Conservation (phyloP, 768 basidiomycete genomes). For the Asterophora parasitica region DNA sequence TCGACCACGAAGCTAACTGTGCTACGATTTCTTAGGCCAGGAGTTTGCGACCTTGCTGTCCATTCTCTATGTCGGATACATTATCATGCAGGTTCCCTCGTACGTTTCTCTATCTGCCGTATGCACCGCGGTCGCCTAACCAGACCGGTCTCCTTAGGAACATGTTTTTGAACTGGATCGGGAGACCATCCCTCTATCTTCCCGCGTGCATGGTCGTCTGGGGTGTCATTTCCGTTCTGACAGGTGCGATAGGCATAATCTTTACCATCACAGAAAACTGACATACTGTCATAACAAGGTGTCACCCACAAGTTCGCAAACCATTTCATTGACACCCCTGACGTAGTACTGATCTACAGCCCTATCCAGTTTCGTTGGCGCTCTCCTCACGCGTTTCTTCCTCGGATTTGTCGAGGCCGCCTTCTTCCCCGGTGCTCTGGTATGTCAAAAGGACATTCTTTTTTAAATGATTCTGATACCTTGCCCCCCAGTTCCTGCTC, state of each 20-base stretch:
- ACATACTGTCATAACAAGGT: slow-evolving; percentile 5
- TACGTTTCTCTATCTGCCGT: slow-evolving; percentile 25
- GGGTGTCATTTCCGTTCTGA: slow-evolving; percentile 51
- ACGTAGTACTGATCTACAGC: background rate
- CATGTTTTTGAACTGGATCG: slow-evolving; percentile 61
- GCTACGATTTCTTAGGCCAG: slow-evolving; percentile 13
- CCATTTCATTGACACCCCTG: background rate
- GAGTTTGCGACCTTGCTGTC: slow-evolving; percentile 60
- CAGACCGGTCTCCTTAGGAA: slow-evolving; percentile 37
- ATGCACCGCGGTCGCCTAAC: background rate
- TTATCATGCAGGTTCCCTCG: slow-evolving; percentile 72
- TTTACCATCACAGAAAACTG: too few species aligned
- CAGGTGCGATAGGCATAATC: slow-evolving; percentile 28
- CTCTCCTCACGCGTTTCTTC: slow-evolving; percentile 65
- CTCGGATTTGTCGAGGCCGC: slow-evolving; percentile 73
- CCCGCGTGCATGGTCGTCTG: slow-evolving; percentile 61
- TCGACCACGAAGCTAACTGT: background rate
- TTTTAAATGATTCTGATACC: background rate
- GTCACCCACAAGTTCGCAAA: slow-evolving; percentile 17
- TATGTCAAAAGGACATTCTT: slow-evolving; percentile 16
- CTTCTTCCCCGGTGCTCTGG: slow-evolving; percentile 65
- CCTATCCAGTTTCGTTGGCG: slow-evolving; percentile 51
- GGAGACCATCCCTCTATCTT: slow-evolving; percentile 60
- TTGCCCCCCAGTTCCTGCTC: slow-evolving; percentile 40
- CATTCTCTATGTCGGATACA: slow-evolving; percentile 63